These are phyloP conservation scores for Mortierella sp. DNA, from an alignment of 371 early-diverging fungal genomes.

Conservation along the genomic window DNA sequence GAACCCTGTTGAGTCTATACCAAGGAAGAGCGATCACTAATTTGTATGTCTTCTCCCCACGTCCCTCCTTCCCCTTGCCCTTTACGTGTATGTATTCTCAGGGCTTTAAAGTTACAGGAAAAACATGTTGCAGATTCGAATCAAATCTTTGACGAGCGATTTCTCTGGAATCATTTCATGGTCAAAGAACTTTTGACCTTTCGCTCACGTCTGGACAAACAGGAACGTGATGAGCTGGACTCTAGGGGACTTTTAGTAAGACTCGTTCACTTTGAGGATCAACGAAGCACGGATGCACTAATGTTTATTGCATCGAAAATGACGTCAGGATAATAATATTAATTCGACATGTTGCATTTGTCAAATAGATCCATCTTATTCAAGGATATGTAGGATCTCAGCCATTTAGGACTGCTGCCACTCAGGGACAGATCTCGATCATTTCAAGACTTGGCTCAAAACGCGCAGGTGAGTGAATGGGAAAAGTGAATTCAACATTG, in stretches of 20 bases:
- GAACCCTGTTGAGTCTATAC: too few relatives aligned
- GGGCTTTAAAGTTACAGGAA: slow-evolving; percentile 23
- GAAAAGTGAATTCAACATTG: too few relatives aligned
- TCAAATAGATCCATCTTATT: slow-evolving; percentile 68
- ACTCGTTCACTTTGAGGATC: neutral
- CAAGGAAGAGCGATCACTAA: neutral
- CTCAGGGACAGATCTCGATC: slow-evolving; percentile 73
- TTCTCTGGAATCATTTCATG: slow-evolving; percentile 92
- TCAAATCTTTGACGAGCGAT: slow-evolving; percentile 75
- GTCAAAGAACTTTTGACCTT: slow-evolving; percentile 83
- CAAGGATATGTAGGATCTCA: slow-evolving; percentile 77
- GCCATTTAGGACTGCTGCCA: slow-evolving; percentile 58
- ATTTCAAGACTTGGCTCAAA: slow-evolving; percentile 94
- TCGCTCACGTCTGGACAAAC: slow-evolving; percentile 74
- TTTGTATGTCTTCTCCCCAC: neutral
- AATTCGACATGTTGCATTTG: neutral
- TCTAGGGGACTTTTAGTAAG: slow-evolving; percentile 76
- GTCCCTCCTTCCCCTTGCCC: neutral
- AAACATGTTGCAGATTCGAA: slow-evolving; percentile 18
- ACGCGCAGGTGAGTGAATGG: slow-evolving; percentile 76
- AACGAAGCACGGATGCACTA: neutral
- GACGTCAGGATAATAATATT: neutral
- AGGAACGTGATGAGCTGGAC: slow-evolving; percentile 77
- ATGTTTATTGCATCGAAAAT: too few relatives aligned
- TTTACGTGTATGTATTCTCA: neutral